phyloP scores from a whole-genome alignment of 108 stramenopile species.

The Conticribra guillardii region DNA sequence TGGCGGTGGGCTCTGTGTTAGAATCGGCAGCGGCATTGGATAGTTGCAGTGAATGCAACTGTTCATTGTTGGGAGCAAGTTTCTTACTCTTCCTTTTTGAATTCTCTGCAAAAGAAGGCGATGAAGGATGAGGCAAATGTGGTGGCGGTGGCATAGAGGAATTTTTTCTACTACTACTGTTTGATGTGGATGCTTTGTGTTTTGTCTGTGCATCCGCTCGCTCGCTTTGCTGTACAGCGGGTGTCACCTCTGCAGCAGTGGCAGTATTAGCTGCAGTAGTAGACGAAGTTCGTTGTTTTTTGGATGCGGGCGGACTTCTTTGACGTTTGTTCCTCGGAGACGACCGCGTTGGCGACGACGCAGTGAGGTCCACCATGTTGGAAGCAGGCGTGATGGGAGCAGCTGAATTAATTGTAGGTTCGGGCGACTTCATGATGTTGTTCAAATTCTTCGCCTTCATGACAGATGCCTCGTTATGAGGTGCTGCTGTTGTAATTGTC shows the following conservation, averaged over 20 bases:
- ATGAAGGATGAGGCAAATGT: not conserved
- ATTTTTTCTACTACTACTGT: no score
- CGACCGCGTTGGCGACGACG: not conserved
- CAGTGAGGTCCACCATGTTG: slow-evolving; percentile 1
- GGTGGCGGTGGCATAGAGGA: not conserved
- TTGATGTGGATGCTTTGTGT: not conserved
- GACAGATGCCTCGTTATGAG: no score
- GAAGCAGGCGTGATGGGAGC: no score
- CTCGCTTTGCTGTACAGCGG: not conserved
- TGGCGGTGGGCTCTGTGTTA: no score
- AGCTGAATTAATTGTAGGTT: no score
- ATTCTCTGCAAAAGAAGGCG: not conserved
- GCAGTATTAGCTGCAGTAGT: not conserved
- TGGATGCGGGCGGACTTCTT: not conserved
- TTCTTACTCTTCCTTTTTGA: not conserved
- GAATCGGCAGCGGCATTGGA: no score
- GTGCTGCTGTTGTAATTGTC: no score
- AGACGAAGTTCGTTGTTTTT: not conserved
- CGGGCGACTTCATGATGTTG: not conserved
- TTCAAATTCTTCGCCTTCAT: no score
- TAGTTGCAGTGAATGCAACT: not conserved
- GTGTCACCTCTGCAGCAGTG: not conserved
- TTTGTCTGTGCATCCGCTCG: not conserved
- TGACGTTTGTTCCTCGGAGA: no score
- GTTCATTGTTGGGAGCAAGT: not conserved